Evolutionary conservation across 1,284 basidiomycete genomes (phyloP), one percentile per base, ranked within the genome.

Genomic region (Melampsora larici-populina): DNA sequence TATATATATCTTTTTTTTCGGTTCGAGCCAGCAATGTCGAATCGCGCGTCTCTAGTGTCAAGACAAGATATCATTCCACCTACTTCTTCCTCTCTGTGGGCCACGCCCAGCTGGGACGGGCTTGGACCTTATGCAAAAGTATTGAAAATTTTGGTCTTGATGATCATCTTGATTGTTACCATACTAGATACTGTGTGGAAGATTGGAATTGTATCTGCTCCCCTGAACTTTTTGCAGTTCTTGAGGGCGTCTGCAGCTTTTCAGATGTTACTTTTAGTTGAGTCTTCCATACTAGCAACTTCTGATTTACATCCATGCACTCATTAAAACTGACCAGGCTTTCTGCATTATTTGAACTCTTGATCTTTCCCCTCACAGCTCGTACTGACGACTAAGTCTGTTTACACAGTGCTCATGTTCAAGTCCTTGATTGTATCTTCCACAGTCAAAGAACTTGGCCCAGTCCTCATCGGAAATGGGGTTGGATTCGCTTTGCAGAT

Each of bases 21-120:
- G 29, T n/a, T 58, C 55, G 55, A 58, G 55, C 55, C n/a, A 58
- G n/a, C 55, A 58, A 58, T 58, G 55, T 58, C 55, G 21, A 58
- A 29, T 29, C 55, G 55, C 7, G 21, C 55, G 55, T 58, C 55
- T 17, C 6, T 58, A n/a, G 11, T 9, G 55, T 58, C 55, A 24
- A 24, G n/a, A n/a, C 55, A 29, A 58, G 55, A 58, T 29, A n/a
- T 24, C 29, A 24, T 58, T 8, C 21, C 55, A 24, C 15, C 55
- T 58, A 58, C n/a, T 58, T n/a, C 55, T 9, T 9, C 55, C n/a
- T 55, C 51, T 26, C n/a, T 58, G 8, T 58, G 55, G 55, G 29
- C n/a, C n/a, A n/a, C 55, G n/a, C 55, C 55, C 55, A 58, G 29
- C 21, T 58, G 55, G 55, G 55, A 58, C 29, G n/a, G 29, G 29